A percentile compares a stretch with the other conserved stretches of the same genome.
Conservation (phyloP, 208 protist genomes). For the Wallacemonas sp. region DNA sequence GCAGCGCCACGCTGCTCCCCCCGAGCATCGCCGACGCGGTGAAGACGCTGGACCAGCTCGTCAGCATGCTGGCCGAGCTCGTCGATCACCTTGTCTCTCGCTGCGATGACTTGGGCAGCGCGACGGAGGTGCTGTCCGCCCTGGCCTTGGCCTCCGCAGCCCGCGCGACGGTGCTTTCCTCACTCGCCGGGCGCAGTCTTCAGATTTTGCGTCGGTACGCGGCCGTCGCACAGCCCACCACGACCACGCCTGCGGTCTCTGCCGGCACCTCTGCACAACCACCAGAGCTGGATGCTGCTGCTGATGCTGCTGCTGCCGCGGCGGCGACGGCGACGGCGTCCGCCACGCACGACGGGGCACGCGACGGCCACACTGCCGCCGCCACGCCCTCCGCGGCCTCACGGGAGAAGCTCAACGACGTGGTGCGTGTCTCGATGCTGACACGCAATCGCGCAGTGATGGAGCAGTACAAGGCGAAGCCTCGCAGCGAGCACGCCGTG, state of each 20-base stretch:
- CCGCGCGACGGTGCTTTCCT: constrained; percentile 34
- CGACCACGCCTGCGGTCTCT: not conserved
- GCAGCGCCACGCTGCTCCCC: not conserved
- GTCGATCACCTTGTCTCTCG: constrained; percentile 38
- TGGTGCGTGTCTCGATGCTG: constrained; percentile 54
- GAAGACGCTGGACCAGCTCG: constrained; percentile 45
- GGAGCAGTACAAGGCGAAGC: constrained; percentile 41
- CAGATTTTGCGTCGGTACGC: constrained; percentile 51
- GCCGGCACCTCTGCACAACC: not conserved
- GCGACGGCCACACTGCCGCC: not conserved
- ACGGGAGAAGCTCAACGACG: constrained; percentile 29
- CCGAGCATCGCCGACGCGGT: constrained; percentile 30
- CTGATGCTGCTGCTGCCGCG: not conserved
- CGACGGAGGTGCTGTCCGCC: constrained; percentile 40
- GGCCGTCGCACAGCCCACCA: not conserved
- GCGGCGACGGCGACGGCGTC: not conserved
- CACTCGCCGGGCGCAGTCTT: constrained; percentile 47
- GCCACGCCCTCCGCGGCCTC: not conserved
- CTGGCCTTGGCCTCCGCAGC: constrained; percentile 46
- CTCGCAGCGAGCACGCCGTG: constrained; percentile 33
- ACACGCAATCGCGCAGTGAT: constrained; percentile 45
- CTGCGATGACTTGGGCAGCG: constrained; percentile 35
- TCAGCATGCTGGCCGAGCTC: constrained; percentile 39
- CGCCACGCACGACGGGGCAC: not conserved
- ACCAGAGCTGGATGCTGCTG: too few species aligned